Percentiles rank a stretch among this genome's conserved stretches.
These are phyloP conservation scores for Westerdykella ornata DNA, from an alignment of 2,329 filamentous ascomycete genomes.

Conservation along the genomic window DNA sequence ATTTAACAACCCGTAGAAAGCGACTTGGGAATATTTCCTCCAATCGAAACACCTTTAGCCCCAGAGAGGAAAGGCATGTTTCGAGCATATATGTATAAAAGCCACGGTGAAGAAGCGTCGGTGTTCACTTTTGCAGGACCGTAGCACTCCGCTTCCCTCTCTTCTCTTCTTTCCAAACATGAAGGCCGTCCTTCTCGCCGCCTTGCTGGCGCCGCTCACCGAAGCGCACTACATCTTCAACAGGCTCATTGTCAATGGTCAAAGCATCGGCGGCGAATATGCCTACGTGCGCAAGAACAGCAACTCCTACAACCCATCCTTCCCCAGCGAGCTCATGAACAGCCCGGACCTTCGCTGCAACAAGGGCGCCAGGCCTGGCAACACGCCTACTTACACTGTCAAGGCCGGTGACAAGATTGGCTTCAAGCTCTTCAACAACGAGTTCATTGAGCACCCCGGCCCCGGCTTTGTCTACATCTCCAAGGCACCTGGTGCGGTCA, in stretches of 20 bases:
- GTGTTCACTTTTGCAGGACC: background rate
- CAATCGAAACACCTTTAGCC: background rate
- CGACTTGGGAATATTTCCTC: background rate
- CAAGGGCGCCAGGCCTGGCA: slow-evolving; percentile 27
- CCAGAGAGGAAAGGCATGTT: background rate
- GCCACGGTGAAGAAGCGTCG: background rate
- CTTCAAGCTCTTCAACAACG: slow-evolving; percentile 47
- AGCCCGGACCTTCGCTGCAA: slow-evolving; percentile 34
- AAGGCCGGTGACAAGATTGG: slow-evolving; percentile 45
- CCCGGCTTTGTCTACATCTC: slow-evolving; percentile 36
- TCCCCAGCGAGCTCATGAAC: slow-evolving; percentile 28
- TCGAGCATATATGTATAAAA: background rate
- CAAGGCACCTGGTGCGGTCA: slow-evolving; percentile 57
- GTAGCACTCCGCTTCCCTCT: background rate
- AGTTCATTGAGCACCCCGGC: slow-evolving; percentile 41
- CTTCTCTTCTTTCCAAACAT: slow-evolving; percentile 13
- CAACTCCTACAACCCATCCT: slow-evolving; percentile 31
- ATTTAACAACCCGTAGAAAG: background rate
- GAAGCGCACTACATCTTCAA: slow-evolving; percentile 36
- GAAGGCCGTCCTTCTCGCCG: slow-evolving; percentile 24
- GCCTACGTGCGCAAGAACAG: slow-evolving; percentile 33
- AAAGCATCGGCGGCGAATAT: slow-evolving; percentile 27
- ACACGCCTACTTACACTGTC: slow-evolving; percentile 33
- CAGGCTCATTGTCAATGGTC: slow-evolving; percentile 30
- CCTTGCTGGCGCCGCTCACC: slow-evolving; percentile 20